phyloP scores from a whole-genome alignment of 129 eudicot species.

The Mikania micrantha region DNA sequence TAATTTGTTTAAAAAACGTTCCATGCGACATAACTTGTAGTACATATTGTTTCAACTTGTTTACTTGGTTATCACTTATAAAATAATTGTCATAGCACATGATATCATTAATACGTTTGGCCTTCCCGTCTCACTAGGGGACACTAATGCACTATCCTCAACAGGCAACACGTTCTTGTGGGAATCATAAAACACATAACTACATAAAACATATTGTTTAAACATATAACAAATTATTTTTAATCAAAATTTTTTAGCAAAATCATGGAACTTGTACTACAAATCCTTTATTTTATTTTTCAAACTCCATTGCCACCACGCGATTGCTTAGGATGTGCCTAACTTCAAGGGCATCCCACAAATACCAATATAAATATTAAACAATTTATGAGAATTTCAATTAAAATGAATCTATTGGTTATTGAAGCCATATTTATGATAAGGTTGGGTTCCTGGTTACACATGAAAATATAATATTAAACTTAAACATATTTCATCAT shows the following conservation, averaged over 20 bases:
- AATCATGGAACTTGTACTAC: slow-evolving; percentile 1
- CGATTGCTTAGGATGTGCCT: slow-evolving; percentile 23
- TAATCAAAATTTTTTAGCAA: background rate
- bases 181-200: background rate
- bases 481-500: background rate
- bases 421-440: slow-evolving; percentile 11
- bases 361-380: slow-evolving; percentile 10
- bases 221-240: background rate
- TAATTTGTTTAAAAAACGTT: no score
- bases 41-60: no score
- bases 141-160: background rate
- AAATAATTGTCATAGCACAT: no score
- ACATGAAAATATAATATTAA: background rate
- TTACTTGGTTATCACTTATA: no score
- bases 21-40: no score
- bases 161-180: background rate
- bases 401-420: background rate
- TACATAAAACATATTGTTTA: background rate
- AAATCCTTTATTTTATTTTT: slow-evolving; percentile 12
- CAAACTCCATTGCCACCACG: slow-evolving; percentile 8
- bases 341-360: slow-evolving; percentile 29
- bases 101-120: background rate
- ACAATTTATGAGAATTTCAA: background rate
- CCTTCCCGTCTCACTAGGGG: background rate
- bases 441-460: slow-evolving; percentile 14